Conservation (phyloP, 257 asterid species). For the Knoxia roxburghii region DNA sequence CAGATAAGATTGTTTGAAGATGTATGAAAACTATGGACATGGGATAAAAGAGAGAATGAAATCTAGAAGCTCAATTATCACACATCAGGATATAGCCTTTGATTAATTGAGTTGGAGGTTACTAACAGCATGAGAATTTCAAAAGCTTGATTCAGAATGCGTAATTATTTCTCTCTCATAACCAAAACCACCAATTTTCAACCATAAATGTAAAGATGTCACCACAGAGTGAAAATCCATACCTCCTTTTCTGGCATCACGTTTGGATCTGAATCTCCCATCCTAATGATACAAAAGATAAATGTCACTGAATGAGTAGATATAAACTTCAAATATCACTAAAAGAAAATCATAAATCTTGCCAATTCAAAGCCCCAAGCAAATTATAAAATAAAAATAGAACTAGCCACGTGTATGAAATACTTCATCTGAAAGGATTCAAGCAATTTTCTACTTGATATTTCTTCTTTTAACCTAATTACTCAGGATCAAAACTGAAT, state of each 20-base stretch:
- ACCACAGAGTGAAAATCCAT: conserved; percentile 25
- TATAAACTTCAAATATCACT: conserved; percentile 11
- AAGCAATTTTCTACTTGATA: neutral
- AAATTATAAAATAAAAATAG: conserved; percentile 4
- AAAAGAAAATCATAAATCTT: conserved; percentile 8
- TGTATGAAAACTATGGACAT: neutral
- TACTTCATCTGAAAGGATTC: neutral
- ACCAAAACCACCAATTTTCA: neutral
- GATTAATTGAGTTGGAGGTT: neutral
- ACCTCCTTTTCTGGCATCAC: conserved; percentile 99
- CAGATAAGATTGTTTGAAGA: neutral
- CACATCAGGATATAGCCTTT: neutral
- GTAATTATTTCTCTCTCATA: neutral
- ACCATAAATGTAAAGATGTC: neutral
- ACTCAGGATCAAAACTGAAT: neutral
- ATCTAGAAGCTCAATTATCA: neutral
- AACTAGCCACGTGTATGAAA: neutral
- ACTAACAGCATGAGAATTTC: neutral
- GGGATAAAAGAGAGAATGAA: neutral
- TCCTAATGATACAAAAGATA: conserved; percentile 59
- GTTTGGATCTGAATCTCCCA: conserved; percentile 95
- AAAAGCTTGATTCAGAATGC: neutral
- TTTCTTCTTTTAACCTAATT: neutral
- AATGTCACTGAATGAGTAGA: conserved; percentile 29
- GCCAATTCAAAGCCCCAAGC: conserved; percentile 1